Evolutionary conservation across 441 rosid species (phyloP), one percentile per base, ranked within the genome.

Genomic region (Macaranga tanarius): DNA sequence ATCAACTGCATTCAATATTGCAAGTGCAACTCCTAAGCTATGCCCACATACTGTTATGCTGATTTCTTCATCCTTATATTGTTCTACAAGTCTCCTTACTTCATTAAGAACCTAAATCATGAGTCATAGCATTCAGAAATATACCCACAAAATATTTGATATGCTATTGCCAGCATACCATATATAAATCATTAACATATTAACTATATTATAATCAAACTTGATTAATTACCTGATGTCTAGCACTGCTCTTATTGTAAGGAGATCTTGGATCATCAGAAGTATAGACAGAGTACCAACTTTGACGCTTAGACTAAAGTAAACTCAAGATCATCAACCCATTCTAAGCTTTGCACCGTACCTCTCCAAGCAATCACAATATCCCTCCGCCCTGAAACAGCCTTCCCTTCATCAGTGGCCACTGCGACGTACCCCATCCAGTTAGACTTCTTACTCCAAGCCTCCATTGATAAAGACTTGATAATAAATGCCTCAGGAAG

Each of bases 311-410:
- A 76, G 52, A 90, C 93, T 65, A 90, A 79, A 66, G 67, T 61
- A 22, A 89, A 88, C n/a, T 90, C 75, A 2, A 90, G 77, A 80
- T 88, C 92, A 61, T 87, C 34, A 72, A 89, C 79, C 98, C 98
- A 93, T 73, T 93, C 98, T 50, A 91, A 71, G 6, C 89, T 80
- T 74, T 76, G 83, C 19, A 85, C 82, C 0, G 98, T 87, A 57
- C 98, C 98, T 86, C 97, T 86, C 97, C 97, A 93, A 38, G 86
- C 86, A n/a, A 91, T 80, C 50, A 91, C 96, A 10, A 91, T 89
- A 40, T 91, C 98, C 80, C 98, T 86, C 73, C 98, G 79, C 59
- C 98, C 98, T 22, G 91, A 69, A 48, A 72, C 67, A 7, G 74
- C 85, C 67, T 80, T 84, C 59, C 92, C 96, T 70, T 90, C 85